Evolutionary conservation across 2,329 filamentous ascomycete species (phyloP).

Genomic region (Trichoderma koningiopsis): DNA sequence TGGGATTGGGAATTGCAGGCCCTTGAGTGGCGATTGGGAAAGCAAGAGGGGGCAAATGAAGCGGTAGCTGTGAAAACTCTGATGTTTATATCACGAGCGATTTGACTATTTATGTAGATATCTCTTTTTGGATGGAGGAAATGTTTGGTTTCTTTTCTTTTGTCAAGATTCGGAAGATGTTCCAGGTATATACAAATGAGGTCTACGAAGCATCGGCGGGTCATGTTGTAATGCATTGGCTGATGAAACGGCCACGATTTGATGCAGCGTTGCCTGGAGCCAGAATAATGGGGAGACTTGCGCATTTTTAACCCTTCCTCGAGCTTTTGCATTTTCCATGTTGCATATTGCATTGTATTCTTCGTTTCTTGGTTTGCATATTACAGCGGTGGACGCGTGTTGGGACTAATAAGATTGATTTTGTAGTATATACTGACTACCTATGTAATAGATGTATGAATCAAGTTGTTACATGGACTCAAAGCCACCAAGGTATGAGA

Average conservation of each 20-base stretch:
- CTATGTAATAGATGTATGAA: slow-evolving; percentile 9
- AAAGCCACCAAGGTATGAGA: neutral
- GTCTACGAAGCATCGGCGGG: slow-evolving; percentile 10
- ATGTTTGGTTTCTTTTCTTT: slow-evolving; percentile 7
- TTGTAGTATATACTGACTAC: slow-evolving; percentile 9
- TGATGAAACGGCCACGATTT: slow-evolving; percentile 12
- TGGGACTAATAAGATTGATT: neutral
- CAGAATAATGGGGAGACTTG: neutral
- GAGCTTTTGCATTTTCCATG: neutral
- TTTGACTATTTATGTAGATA: slow-evolving; percentile 24
- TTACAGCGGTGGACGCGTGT: neutral
- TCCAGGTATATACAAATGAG: slow-evolving; percentile 22
- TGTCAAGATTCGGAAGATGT: slow-evolving; percentile 23
- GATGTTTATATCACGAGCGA: slow-evolving; percentile 23
- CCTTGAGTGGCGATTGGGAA: slow-evolving; percentile 35
- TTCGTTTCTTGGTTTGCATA: neutral
- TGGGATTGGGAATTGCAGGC: slow-evolving; percentile 58
- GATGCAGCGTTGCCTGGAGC: neutral
- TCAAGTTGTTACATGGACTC: neutral
- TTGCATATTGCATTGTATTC: neutral
- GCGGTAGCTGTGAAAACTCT: neutral
- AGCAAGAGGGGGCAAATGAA: neutral
- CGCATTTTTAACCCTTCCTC: neutral
- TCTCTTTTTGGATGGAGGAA: slow-evolving; percentile 22
- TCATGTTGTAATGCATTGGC: slow-evolving; percentile 16